Evolutionary conservation across 192 early-diverging fungal species (phyloP).

Genomic region (Endogone sp.): DNA sequence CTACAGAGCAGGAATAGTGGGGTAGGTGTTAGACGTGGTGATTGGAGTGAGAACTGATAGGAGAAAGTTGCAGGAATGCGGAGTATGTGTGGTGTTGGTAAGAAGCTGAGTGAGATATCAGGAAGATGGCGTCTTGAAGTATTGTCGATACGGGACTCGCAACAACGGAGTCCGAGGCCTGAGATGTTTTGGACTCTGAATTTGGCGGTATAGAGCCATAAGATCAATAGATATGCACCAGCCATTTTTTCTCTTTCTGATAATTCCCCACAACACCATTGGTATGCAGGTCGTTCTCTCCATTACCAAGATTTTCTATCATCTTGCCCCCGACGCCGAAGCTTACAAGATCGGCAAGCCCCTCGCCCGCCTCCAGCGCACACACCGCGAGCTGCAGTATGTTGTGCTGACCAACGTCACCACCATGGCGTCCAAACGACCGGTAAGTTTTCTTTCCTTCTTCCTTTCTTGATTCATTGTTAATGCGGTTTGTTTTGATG

Average conservation of each 20-base stretch:
- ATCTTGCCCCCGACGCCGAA: constrained; percentile 56
- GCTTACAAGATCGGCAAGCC: constrained; percentile 60
- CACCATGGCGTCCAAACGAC: constrained; percentile 64
- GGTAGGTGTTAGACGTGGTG: constrained; percentile 30
- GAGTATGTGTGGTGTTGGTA: no score
- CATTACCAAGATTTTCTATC: constrained; percentile 62
- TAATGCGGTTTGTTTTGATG: no score
- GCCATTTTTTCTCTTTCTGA: constrained; percentile 2
- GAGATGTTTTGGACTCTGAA: no score
- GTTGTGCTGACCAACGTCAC: constrained; percentile 74
- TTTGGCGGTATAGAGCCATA: background rate
- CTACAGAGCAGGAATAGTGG: constrained; percentile 84
- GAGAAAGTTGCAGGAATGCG: no score
- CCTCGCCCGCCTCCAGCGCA: constrained; percentile 70
- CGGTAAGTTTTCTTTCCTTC: no score
- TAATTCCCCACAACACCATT: no score
- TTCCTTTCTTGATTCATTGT: background rate
- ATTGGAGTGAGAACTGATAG: background rate
- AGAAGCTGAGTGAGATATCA: no score
- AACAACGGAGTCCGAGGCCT: no score
- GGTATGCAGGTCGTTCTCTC: constrained; percentile 57
- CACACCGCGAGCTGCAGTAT: constrained; percentile 74
- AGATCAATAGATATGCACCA: background rate
- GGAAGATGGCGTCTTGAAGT: no score
- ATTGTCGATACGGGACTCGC: no score